Evolutionary conservation across 352 stramenopile species (phyloP), one percentile per base, ranked within the genome.

Genomic region (Globisporangium yorkense): DNA sequence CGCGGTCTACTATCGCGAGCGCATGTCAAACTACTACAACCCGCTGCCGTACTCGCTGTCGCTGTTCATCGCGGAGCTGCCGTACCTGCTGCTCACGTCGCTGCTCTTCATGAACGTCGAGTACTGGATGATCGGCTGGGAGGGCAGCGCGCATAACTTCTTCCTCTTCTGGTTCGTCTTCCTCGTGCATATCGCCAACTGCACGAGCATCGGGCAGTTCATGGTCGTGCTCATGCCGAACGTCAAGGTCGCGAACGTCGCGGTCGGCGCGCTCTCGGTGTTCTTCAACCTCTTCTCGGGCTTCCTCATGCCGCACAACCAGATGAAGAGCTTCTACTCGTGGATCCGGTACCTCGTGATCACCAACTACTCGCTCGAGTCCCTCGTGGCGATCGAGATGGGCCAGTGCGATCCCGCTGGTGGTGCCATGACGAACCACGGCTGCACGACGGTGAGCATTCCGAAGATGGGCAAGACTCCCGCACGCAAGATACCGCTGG

Each of bases 1-100:
- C 7, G 70, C 72, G 0, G 70, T 84, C 37, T 87, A 72, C 51
- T 87, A 87, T 51, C 74, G 72, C 1, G 73, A 87, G n/a, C 74
- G 74, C 0, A 81, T 84, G 67, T 77, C 72, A 2, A 72, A 82
- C 44, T 80, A 77, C 56, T 86, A 83, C 50, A 64, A 62, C 5
- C 58, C 72, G 31, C 54, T 85, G 24, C 60, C 70, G 20, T 83
- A 81, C 59, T 20, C 48, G 2, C 27, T 81, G 7, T 80, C 72
- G 37, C 54, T 83, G 24, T 67, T 74, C 15, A 5, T 75, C 40
- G 67, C 67, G 5, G 72, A 84, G 48, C 39, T 84, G 15, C 74
- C 72, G 31, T 80, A 81, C 56, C 43, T 78, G 15, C 0, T 70
- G 12, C 40, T 74, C n/a, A 60, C 57, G 10, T 64, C 57, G 33